Base-by-base conservation (phyloP, 1,284 basidiomycete genomes). In the Grifola frondosa region DNA sequence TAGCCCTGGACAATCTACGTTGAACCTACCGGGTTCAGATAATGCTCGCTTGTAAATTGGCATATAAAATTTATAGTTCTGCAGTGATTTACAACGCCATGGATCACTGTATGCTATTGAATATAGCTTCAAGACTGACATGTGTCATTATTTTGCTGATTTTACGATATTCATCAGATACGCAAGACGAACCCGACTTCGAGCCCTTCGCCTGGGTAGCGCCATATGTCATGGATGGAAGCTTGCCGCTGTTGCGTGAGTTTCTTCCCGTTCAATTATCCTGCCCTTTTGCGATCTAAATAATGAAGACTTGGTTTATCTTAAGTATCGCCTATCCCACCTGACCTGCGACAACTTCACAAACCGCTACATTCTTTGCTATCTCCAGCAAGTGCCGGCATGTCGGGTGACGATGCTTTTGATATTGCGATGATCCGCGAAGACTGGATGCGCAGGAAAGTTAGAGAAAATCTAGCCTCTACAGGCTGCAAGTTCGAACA, bases 381-480 rank as follows among this genome's bases (percentile, higher is more conserved):
- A 13, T 83, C 85, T 15, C 52, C 66, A 3, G 76, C 81, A 1
- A 68, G 67, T 54, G 83, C 86, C 5, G 87, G 87, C 1, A 56
- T 71, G 36, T 71, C 78, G 19, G 79, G 75, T 7, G 76, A 85
- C 51, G 85, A 88, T 45, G 49, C 63, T 3, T 60, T 60, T 6
- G 86, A 89, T 61, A 68, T 81, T 12, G 65, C 68, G 20, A 50
- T 74, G 5, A 73, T 89, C 8, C 70, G 78, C 26, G 78, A 84
- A 44, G 71, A 80, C 4, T 90, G 83, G 82, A 69, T 88, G 37
- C 47, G 54, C 17, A 45, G 25, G 29, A 43, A 28, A 46, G 43
- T 54, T 23, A 44, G 44, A 33, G 39, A 48, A 7, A 48, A 56
- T 19, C 21, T 52, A 10, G 40, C 43, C n/a, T 21, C 39, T 22